These are phyloP conservation scores for Diversispora epigaea DNA, from an alignment of 192 early-diverging fungal species.

Conservation along the genomic window DNA sequence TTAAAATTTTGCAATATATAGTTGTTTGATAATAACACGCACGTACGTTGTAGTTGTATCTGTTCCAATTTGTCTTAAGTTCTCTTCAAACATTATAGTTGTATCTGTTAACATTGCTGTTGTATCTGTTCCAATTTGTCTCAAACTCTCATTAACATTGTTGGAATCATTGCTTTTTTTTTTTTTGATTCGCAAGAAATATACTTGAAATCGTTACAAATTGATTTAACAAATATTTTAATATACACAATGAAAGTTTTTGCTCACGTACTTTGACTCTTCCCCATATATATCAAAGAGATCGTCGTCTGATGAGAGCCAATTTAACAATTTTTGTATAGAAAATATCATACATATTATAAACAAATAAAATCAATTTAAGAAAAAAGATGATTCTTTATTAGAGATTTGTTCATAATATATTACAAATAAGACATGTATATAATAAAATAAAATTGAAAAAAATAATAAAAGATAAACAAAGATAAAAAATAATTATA, in stretches of 20 bases:
- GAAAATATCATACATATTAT: background rate
- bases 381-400: background rate
- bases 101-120: background rate
- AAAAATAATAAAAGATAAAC: background rate
- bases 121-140: background rate
- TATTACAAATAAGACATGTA: background rate
- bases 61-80: background rate
- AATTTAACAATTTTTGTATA: background rate
- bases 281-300: slow-evolving; percentile 29
- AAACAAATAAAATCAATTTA: background rate
- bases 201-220: background rate
- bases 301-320: slow-evolving; percentile 20
- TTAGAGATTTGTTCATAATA: background rate
- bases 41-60: background rate
- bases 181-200: background rate
- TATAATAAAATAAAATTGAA: background rate
- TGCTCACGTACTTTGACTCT: background rate
- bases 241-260: background rate
- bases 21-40: background rate
- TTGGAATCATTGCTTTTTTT: background rate
- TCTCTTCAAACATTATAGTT: background rate
- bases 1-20: too few relatives aligned
- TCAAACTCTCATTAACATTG: background rate
- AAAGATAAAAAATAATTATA: background rate
- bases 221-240: background rate